A percentile compares a stretch with the other conserved stretches of the same genome.
phyloP scores from a whole-genome alignment of 2,329 filamentous ascomycete species.

The Aspergillus sojae region DNA sequence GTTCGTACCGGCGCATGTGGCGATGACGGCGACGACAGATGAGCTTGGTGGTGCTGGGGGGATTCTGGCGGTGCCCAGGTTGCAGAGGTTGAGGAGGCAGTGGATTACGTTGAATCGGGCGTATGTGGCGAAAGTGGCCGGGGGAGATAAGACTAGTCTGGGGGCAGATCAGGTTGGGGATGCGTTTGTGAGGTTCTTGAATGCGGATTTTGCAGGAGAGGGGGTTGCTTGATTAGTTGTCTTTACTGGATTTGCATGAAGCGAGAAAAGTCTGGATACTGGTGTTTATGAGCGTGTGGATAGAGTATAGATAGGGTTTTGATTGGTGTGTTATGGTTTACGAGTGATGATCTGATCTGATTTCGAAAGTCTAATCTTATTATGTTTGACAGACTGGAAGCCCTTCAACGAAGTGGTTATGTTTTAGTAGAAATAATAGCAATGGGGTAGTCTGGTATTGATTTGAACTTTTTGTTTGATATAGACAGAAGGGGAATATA shows the following conservation, averaged over 20 bases:
- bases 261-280: background rate
- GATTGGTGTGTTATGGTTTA: background rate
- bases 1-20: constrained; percentile 43
- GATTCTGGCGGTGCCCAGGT: constrained; percentile 42
- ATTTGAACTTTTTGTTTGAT: background rate
- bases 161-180: constrained; percentile 40
- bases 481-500: background rate
- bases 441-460: background rate
- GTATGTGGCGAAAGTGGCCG: constrained; percentile 30
- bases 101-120: constrained; percentile 50
- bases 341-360: background rate
- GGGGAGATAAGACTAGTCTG: constrained; percentile 33
- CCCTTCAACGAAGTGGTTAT: background rate
- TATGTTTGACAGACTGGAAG: background rate
- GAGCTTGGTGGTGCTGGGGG: constrained; percentile 46
- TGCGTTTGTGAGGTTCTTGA: constrained; percentile 51
- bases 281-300: background rate
- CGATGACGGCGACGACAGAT: constrained; percentile 41
- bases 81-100: constrained; percentile 49
- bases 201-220: constrained; percentile 44
- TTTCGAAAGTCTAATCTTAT: background rate
- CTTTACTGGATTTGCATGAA: background rate
- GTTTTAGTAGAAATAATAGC: background rate
- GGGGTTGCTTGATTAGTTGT: constrained; percentile 1
- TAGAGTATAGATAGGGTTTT: background rate